Base-by-base conservation (phyloP, 129 eudicot genomes). In the Helichrysum umbraculigerum region DNA sequence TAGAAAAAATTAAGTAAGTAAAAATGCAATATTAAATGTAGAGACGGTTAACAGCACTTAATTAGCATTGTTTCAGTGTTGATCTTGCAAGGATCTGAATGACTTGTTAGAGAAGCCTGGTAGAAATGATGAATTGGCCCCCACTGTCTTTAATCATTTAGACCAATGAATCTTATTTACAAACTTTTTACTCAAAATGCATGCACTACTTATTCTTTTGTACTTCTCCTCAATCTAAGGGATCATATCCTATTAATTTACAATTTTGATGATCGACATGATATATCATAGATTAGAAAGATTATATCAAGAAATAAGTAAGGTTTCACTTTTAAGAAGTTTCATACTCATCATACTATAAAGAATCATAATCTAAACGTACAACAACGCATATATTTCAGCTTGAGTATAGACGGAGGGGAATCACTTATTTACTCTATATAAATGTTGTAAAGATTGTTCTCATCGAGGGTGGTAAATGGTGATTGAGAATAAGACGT, bases 211-310 rank as follows among this genome's bases (percentile, higher is more conserved):
- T 30, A 66, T 20, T 68, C 56, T 68, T 47, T 56, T 77, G 77
- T 64, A 79, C 79, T 81, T 71, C 78, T 76, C 96, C 96, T 75
- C 89, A 81, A 89, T 89, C 87, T 76, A 89, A 83, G 91, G 96
- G 92, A 86, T 89, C 76, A 25, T 72, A 60, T 25, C 28, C 28
- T 25, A 25, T 25, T 25, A 25, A 25, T 25, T 25, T 25, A 25
- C 28, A 25, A 25, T 25, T 25, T 25, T 25, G 28, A 25, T 25
- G 28, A 25, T 25, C 28, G 28, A 25, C 28, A 25, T 25, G 1
- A 25, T 25, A 25, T 25, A 25, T 25, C 28, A 25, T 25, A 25
- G 28, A 25, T 44, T 70, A 37, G 42, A 37, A 37, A 25, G 28
- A 25, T 25, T 25, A 25, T 25, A 25, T 25, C 28, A 25, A 25